Evolutionary conservation across 148 eudicot genomes (phyloP).

Genomic region (Drosera capensis): DNA sequence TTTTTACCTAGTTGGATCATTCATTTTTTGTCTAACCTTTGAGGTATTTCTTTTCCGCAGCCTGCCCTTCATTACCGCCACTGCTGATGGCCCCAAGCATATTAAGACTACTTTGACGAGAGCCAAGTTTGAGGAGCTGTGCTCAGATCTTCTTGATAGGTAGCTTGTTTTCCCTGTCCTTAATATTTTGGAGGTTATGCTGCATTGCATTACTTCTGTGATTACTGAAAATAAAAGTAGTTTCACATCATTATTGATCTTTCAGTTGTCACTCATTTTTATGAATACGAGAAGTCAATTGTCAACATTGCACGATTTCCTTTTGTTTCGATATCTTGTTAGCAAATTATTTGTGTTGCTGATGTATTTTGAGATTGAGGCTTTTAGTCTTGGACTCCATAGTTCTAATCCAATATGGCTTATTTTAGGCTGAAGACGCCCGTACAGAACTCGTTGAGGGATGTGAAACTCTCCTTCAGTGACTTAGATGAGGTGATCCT

Average conservation of each 20-base stretch:
- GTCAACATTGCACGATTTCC: too few relatives aligned
- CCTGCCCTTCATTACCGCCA: slow-evolving; percentile 93
- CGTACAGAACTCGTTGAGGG: slow-evolving; percentile 74
- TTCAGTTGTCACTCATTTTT: too few relatives aligned
- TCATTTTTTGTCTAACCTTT: not conserved
- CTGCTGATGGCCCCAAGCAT: slow-evolving; percentile 96
- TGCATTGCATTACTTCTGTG: not conserved
- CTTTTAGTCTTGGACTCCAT: too few relatives aligned
- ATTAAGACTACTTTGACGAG: slow-evolving; percentile 86
- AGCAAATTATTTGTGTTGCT: not conserved
- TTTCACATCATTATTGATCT: too few relatives aligned
- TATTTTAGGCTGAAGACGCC: slow-evolving; percentile 60
- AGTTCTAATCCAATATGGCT: slow-evolving; percentile 1
- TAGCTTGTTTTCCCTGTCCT: slow-evolving; percentile 5
- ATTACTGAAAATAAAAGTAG: not conserved
- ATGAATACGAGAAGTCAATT: too few relatives aligned
- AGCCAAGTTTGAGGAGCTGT: slow-evolving; percentile 90
- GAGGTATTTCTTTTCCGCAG: slow-evolving; percentile 16
- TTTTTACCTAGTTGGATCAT: not conserved
- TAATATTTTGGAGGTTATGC: not conserved
- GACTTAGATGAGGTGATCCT: slow-evolving; percentile 93
- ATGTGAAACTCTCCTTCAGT: slow-evolving; percentile 75
- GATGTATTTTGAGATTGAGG: not conserved
- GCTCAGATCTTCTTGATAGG: slow-evolving; percentile 95
- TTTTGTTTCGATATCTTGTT: too few relatives aligned